Evolutionary conservation across 106 monocot genomes (phyloP).

Genomic region (Platanthera zijinensis): DNA sequence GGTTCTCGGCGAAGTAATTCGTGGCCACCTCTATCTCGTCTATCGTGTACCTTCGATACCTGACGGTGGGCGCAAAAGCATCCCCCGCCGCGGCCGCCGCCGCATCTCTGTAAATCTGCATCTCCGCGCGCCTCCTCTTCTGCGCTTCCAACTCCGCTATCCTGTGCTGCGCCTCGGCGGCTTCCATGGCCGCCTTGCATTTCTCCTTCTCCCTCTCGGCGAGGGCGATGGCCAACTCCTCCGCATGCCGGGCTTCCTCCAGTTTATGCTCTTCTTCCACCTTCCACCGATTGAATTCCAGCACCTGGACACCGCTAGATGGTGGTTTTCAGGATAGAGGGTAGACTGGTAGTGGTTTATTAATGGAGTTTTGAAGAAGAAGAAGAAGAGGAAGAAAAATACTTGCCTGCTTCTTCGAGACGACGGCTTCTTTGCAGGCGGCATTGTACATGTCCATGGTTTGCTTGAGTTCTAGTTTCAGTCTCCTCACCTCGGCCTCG

Average conservation of each 20-base stretch:
- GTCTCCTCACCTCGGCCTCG: conserved; percentile 38
- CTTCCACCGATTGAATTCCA: conserved; percentile 24
- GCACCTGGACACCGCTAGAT: background rate
- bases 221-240: conserved; percentile 13
- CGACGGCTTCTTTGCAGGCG: conserved; percentile 48
- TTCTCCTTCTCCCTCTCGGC: conserved; percentile 18
- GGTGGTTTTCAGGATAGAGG: background rate
- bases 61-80: background rate
- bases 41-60: conserved; percentile 21
- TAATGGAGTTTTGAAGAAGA: background rate
- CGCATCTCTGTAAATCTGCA: conserved; percentile 8
- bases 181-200: conserved; percentile 19
- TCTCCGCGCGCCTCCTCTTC: conserved; percentile 17
- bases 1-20: conserved; percentile 7
- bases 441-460: conserved; percentile 50
- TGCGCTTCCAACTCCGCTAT: conserved; percentile 25
- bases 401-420: conserved; percentile 32
- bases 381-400: background rate
- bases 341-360: background rate
- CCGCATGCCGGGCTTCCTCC: conserved; percentile 15
- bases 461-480: conserved; percentile 37
- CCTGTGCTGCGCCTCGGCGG: conserved; percentile 17
- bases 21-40: conserved; percentile 28
- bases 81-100: conserved; percentile 4
- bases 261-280: conserved; percentile 23